phyloP scores from a whole-genome alignment of 2,329 filamentous ascomycete species.

The Cylindrodendrum hubeiense region DNA sequence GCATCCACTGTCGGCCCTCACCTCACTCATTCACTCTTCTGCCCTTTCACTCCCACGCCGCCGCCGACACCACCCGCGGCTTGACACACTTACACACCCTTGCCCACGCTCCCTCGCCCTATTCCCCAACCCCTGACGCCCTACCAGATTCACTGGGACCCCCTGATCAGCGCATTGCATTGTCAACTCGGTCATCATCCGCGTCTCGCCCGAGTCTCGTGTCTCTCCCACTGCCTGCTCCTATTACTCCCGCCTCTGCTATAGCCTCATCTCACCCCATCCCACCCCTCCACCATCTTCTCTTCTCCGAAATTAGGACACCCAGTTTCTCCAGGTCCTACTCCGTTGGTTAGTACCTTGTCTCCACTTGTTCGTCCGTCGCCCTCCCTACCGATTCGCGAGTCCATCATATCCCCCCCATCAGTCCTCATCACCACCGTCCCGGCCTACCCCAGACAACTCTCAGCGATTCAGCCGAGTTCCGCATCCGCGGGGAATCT shows the following conservation, averaged over 20 bases:
- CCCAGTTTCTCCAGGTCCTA: constrained; percentile 11
- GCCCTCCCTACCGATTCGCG: constrained; percentile 30
- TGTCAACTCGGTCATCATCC: constrained; percentile 40
- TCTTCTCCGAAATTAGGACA: constrained; percentile 29
- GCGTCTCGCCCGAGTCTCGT: constrained; percentile 23
- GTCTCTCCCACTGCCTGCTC: not conserved
- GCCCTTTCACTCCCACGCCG: not conserved
- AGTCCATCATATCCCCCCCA: constrained; percentile 23
- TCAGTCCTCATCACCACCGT: constrained; percentile 1
- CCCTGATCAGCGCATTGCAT: constrained; percentile 31
- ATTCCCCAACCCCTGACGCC: constrained; percentile 9
- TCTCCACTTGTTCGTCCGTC: constrained; percentile 21
- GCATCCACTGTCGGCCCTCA: not conserved
- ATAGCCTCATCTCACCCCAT: constrained; percentile 24
- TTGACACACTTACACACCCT: not conserved
- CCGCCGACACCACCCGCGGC: not conserved
- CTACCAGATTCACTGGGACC: constrained; percentile 23
- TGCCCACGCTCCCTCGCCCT: constrained; percentile 1
- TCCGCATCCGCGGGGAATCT: constrained; percentile 3
- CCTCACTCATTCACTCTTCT: not conserved
- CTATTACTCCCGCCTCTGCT: not conserved
- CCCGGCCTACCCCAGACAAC: constrained; percentile 11
- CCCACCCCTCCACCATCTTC: constrained; percentile 24
- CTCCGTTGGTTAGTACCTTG: constrained; percentile 30
- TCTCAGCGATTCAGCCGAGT: constrained; percentile 18